Evolutionary conservation across 2,329 filamentous ascomycete species (phyloP).

Genomic region (Corinectria fuckeliana): DNA sequence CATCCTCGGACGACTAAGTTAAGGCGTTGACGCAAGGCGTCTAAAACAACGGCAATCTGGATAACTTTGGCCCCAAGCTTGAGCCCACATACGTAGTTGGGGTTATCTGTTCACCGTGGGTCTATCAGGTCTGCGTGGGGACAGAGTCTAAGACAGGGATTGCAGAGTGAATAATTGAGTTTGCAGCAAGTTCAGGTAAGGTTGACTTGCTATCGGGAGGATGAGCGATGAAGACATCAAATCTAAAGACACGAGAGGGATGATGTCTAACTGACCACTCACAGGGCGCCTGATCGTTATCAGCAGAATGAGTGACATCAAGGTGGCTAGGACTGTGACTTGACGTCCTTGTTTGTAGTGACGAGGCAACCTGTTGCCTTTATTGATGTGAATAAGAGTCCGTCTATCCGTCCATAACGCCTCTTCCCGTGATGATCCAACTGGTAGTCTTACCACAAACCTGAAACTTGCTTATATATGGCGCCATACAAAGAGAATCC

Average conservation of each 20-base stretch:
- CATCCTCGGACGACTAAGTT: too few species aligned
- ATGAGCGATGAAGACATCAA: not conserved
- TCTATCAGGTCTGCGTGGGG: too few species aligned
- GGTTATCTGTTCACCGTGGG: not conserved
- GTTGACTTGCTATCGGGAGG: not conserved
- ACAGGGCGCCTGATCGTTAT: not conserved
- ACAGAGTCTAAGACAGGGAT: not conserved
- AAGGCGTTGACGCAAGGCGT: too few species aligned
- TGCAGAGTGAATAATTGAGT: not conserved
- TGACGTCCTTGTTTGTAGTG: not conserved
- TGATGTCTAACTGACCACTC: not conserved
- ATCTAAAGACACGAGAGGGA: not conserved
- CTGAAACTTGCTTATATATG: not conserved
- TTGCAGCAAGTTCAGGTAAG: not conserved
- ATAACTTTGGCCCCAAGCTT: too few species aligned
- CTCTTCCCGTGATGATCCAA: conserved; percentile 6
- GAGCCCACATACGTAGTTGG: not conserved
- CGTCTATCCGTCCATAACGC: conserved; percentile 9
- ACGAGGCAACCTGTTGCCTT: not conserved
- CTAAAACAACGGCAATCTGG: too few species aligned
- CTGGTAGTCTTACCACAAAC: not conserved
- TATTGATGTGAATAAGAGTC: not conserved
- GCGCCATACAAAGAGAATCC: not conserved
- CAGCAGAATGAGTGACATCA: not conserved
- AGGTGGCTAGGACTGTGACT: not conserved